Conservation (phyloP, 306 rosid species). For the Purshia tridentata region DNA sequence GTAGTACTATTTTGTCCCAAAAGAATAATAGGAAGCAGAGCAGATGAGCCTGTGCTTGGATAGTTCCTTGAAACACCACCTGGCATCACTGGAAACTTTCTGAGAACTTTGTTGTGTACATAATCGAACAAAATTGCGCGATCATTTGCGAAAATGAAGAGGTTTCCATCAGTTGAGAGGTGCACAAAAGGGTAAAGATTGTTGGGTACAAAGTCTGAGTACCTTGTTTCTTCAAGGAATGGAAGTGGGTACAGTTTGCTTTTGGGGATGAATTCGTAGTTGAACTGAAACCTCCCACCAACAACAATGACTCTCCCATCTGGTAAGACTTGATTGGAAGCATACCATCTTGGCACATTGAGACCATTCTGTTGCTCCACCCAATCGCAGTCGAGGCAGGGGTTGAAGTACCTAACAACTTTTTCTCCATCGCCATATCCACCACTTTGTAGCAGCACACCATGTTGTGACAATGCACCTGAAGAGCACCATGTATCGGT, state of each 20-base stretch:
- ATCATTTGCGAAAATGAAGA: conserved; percentile 38
- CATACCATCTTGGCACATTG: conserved; percentile 33
- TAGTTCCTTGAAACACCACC: conserved; percentile 36
- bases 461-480: conserved; percentile 26
- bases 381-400: conserved; percentile 30
- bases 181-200: conserved; percentile 37
- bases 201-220: conserved; percentile 15
- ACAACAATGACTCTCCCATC: conserved; percentile 33
- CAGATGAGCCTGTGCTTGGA: conserved; percentile 42
- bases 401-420: conserved; percentile 29
- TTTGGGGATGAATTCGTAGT: conserved; percentile 39
- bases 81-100: conserved; percentile 25
- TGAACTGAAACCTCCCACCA: conserved; percentile 31
- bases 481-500: conserved; percentile 45
- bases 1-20: neutral
- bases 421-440: conserved; percentile 25
- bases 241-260: conserved; percentile 20
- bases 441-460: conserved; percentile 34
- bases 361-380: conserved; percentile 26
- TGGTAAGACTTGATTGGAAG: conserved; percentile 34
- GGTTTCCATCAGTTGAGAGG: conserved; percentile 33
- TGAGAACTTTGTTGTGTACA: conserved; percentile 12
- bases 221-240: conserved; percentile 30
- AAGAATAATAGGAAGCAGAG: conserved; percentile 27
- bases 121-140: conserved; percentile 31